Base-by-base conservation (phyloP, 2,329 filamentous ascomycete genomes). In the Ophiostoma australiae region DNA sequence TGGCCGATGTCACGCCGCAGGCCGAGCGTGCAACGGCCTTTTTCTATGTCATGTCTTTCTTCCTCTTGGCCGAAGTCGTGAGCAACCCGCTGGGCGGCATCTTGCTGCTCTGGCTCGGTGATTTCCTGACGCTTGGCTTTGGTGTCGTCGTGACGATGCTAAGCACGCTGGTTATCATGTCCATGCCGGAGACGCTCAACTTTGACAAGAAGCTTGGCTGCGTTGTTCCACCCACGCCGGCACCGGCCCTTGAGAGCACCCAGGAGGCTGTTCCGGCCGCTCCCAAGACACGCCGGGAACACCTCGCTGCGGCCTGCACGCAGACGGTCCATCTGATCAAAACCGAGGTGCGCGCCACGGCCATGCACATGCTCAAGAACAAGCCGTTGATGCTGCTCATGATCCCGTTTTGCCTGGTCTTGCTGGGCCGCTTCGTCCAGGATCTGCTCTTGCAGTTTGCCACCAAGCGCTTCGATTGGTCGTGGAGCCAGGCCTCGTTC, bases 361-460 rank as follows among this genome's bases (percentile, higher is more conserved):
- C 79, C 77, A 75, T 74, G 0, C 84, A 84, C 68, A 75, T 84
- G 4, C 76, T 82, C 20, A 76, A 75, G 1, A 82, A 83, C 6
- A 78, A 75, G 72, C 77, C 75, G 17, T 74, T 83, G 33, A 75
- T 81, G 67, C 71, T 81, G 15, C 78, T 85, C 4, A 78, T 83
- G 23, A 4, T 80, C 1, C 79, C 80, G 0, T 77, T 81, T 20
- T 75, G 76, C 1, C 76, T 81, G 17, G 76, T 78, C 10, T 70
- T 80, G 5, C 58, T 78, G 0, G 76, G 78, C 33, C 79, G 80
- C 63, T 78, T 77, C 65, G 76, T 78, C 33, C 76, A 78, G 68
- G 78, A 80, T 4, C 72, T 84, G 31, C 72, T 86, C 6, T 74
- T 87, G 2, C 86, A 88, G 74, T 87, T 87, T 74, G 80, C 84